Base-by-base conservation (phyloP, 1,139 yeast species). In the Nadsonia starkeyi-henricii region DNA sequence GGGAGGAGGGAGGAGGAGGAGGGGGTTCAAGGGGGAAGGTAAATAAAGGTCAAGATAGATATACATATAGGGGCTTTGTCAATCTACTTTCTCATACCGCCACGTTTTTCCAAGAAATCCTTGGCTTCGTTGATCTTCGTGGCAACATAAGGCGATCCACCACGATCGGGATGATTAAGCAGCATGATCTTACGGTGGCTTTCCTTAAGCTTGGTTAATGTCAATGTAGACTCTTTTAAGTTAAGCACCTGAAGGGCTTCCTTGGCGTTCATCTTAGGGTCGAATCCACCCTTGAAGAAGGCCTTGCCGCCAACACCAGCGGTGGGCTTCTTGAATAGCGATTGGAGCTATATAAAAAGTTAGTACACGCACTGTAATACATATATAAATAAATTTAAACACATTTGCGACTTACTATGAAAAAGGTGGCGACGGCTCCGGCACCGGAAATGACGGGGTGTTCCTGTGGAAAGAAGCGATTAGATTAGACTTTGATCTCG, bases 61-160 rank as follows among this genome's bases (percentile, higher is more conserved):
- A n/a, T n/a, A n/a, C n/a, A n/a, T n/a, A n/a, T n/a, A n/a, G n/a
- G n/a, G n/a, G n/a, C n/a, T n/a, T n/a, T n/a, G 28, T 5, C 28
- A 33, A 3, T 33, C 17, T 33, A 33, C 39, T 33, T 33, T 46
- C 47, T 73, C 69, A 76, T 59, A 15, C 78, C 78, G 42, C 86
- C 86, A 63, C 89, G 78, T 69, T 86, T 88, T 57, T 85, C 94
- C 62, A 91, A 73, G 63, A 88, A 81, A 60, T 88, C 96, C 66
- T 91, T 91, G 48, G 98, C 97, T 69, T 91, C 97, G 65, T 91
- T 91, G 57, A 91, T 88, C 72, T 91, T 91, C 46, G 97, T 89
- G 52, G 98, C 98, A 62, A 91, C 66, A 61, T 78, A 89, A 41
- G 97, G 91, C 19, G 95, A 84, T 9, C 98, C 98, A 47, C 98